Percentiles rank a stretch among this genome's conserved stretches.
Conservation (phyloP, 768 basidiomycete species). For the Hysterangium stoloniferum region DNA sequence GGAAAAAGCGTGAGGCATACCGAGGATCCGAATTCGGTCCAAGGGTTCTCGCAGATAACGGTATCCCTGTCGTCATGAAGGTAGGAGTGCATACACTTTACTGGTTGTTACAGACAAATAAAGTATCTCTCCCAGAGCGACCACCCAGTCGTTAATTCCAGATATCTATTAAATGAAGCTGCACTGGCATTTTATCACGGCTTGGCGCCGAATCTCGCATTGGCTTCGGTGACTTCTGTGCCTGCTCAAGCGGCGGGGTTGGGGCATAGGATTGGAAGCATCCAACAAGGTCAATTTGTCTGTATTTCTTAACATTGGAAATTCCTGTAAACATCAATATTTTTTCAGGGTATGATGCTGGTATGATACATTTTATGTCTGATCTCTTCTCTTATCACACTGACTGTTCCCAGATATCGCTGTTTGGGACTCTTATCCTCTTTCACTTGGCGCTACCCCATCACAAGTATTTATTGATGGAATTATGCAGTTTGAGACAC, state of each 20-base stretch:
- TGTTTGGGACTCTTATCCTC: constrained; percentile 73
- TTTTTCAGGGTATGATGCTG: constrained; percentile 65
- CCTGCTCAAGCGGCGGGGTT: constrained; percentile 71
- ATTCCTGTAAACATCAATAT: not conserved
- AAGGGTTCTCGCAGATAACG: constrained; percentile 60
- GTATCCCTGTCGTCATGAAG: constrained; percentile 70
- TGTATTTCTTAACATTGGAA: not conserved
- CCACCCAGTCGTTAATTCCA: constrained; percentile 55
- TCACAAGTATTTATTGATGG: constrained; percentile 80
- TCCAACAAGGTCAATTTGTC: constrained; percentile 44
- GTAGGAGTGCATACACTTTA: constrained; percentile 23
- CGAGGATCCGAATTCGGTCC: constrained; percentile 76
- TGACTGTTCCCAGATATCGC: constrained; percentile 43
- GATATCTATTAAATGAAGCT: constrained; percentile 76
- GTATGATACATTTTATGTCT: not conserved
- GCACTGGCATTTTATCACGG: constrained; percentile 81
- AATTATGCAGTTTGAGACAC: constrained; percentile 53
- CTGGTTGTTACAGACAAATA: not conserved
- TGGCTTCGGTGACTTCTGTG: constrained; percentile 66
- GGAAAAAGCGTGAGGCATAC: constrained; percentile 70
- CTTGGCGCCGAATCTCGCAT: constrained; percentile 57
- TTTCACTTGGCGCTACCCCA: constrained; percentile 73
- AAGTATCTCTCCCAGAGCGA: constrained; percentile 35
- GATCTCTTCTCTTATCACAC: not conserved
- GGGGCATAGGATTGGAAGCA: constrained; percentile 73